Evolutionary conservation across 2,329 filamentous ascomycete genomes (phyloP).

Genomic region (Colletotrichum navitas): DNA sequence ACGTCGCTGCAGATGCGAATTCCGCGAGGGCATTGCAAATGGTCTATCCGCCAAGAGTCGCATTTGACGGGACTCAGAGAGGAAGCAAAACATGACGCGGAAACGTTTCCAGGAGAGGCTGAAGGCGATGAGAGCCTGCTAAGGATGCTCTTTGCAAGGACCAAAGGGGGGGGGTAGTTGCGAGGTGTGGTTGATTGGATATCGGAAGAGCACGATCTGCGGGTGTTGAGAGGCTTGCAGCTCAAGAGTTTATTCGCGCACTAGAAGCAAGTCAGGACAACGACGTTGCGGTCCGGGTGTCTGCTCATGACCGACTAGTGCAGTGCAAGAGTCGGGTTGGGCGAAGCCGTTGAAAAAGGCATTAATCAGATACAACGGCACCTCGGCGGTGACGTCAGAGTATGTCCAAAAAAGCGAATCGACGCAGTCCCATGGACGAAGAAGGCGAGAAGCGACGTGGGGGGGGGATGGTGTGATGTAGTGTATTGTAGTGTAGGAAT

Average conservation of each 20-base stretch:
- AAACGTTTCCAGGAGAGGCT: conserved; percentile 1
- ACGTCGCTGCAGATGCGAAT: conserved; percentile 7
- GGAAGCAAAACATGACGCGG: conserved; percentile 3
- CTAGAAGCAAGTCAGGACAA: conserved; percentile 29
- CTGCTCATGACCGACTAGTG: conserved; percentile 35
- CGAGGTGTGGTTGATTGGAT: conserved; percentile 13
- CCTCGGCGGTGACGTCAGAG: conserved; percentile 36
- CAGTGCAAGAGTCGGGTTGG: conserved; percentile 27
- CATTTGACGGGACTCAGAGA: not conserved
- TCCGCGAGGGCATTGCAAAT: not conserved
- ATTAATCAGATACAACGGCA: conserved; percentile 13
- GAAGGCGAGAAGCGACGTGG: not conserved
- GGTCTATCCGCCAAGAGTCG: conserved; percentile 10
- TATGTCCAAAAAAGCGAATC: conserved; percentile 9
- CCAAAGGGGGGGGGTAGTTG: not conserved
- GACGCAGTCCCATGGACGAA: conserved; percentile 11
- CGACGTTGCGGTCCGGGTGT: conserved; percentile 8
- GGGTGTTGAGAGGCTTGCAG: conserved; percentile 17
- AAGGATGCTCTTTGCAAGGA: conserved; percentile 9
- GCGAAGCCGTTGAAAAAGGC: conserved; percentile 25
- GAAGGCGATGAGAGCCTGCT: conserved; percentile 5
- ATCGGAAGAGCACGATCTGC: conserved; percentile 20
- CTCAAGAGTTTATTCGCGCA: conserved; percentile 35
- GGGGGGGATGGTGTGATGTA: not conserved
- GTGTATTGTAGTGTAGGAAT: too few relatives aligned